phyloP scores from a whole-genome alignment of 2,329 filamentous ascomycete species.

The Penicillium decumbens region DNA sequence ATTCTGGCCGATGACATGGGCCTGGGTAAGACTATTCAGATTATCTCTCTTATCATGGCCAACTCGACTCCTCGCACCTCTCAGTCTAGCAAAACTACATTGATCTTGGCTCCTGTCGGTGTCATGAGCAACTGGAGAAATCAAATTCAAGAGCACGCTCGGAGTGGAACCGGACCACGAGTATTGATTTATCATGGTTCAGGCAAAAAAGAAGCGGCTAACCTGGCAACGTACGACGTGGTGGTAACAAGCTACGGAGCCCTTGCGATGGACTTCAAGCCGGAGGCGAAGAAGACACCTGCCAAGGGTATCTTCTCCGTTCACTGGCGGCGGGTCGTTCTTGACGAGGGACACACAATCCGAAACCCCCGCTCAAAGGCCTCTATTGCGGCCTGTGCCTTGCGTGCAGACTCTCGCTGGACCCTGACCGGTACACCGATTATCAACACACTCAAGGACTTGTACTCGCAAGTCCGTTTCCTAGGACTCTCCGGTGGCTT shows the following conservation, averaged over 20 bases:
- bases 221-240: slow-evolving; percentile 65
- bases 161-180: slow-evolving; percentile 57
- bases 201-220: slow-evolving; percentile 53
- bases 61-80: slow-evolving; percentile 44
- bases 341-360: slow-evolving; percentile 80
- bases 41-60: slow-evolving; percentile 71
- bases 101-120: slow-evolving; percentile 76
- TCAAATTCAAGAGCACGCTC: slow-evolving; percentile 70
- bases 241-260: slow-evolving; percentile 83
- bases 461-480: slow-evolving; percentile 76
- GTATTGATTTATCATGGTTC: slow-evolving; percentile 71
- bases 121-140: slow-evolving; percentile 90
- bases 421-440: slow-evolving; percentile 76
- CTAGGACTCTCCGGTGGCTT: slow-evolving; percentile 70
- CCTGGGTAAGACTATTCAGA: slow-evolving; percentile 79
- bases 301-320: slow-evolving; percentile 57
- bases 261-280: slow-evolving; percentile 61
- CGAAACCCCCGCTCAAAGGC: slow-evolving; percentile 71
- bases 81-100: slow-evolving; percentile 56
- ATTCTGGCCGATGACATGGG: slow-evolving; percentile 93
- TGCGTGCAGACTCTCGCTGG: slow-evolving; percentile 72
- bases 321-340: slow-evolving; percentile 71
- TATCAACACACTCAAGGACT: slow-evolving; percentile 74
- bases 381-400: slow-evolving; percentile 61
- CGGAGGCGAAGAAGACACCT: slow-evolving; percentile 43